Percentiles rank a stretch among this genome's conserved stretches.
Conservation (phyloP, 371 early-diverging fungal genomes). For the Mortierella polycephala region DNA sequence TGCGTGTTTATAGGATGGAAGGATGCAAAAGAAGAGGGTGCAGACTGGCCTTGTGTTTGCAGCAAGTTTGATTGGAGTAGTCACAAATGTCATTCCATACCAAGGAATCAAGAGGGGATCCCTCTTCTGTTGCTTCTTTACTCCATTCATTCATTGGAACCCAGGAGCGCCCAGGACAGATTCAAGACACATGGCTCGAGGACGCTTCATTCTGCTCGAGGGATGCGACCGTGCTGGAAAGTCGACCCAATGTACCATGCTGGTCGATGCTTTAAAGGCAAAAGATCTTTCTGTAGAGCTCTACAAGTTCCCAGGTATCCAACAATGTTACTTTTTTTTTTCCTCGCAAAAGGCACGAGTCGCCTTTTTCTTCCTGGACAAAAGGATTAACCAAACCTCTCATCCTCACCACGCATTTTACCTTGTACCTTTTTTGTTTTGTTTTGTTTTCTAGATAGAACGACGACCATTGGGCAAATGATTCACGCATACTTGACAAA, state of each 20-base stretch:
- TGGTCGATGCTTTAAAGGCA: slow-evolving; percentile 69
- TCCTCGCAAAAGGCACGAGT: neutral
- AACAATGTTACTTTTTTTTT: neutral
- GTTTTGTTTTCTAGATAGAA: slow-evolving; percentile 74
- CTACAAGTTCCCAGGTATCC: slow-evolving; percentile 82
- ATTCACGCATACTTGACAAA: slow-evolving; percentile 90
- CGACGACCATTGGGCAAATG: slow-evolving; percentile 90
- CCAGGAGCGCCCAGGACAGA: too few relatives aligned
- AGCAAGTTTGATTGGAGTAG: too few relatives aligned
- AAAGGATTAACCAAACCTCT: neutral
- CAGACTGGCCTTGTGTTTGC: too few relatives aligned
- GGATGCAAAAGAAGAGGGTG: slow-evolving; percentile 84
- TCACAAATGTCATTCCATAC: too few relatives aligned
- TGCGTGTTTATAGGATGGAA: slow-evolving; percentile 95
- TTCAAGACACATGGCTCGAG: slow-evolving; percentile 65
- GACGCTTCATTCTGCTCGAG: slow-evolving; percentile 96
- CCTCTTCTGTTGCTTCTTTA: too few relatives aligned
- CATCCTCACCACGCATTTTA: too few relatives aligned
- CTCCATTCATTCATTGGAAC: too few relatives aligned
- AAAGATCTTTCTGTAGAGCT: slow-evolving; percentile 61
- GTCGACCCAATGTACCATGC: slow-evolving; percentile 84
- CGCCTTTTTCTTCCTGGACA: neutral
- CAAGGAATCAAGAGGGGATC: too few relatives aligned
- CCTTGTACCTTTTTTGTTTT: neutral
- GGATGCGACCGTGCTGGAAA: slow-evolving; percentile 98